phyloP scores from a whole-genome alignment of 352 stramenopile species.

The Albugo candida region DNA sequence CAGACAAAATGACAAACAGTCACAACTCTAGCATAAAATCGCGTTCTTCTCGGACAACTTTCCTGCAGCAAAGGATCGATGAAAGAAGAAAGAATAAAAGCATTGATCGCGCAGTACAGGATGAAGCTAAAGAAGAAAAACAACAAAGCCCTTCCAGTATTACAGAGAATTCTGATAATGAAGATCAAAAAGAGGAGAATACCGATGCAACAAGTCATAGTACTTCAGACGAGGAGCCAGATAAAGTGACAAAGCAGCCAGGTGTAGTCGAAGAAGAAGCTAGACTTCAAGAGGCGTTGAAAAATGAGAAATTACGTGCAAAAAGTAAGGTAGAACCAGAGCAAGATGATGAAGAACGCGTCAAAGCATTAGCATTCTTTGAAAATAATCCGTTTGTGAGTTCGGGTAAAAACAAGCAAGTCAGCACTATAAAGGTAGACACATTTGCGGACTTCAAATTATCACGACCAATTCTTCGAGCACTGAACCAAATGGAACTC shows the following conservation, averaged over 20 bases:
- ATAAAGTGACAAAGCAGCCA: slow-evolving; percentile 27
- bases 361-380: slow-evolving; percentile 68
- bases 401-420: slow-evolving; percentile 50
- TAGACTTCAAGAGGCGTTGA: slow-evolving; percentile 38
- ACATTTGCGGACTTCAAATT: slow-evolving; percentile 95
- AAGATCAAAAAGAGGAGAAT: slow-evolving; percentile 7
- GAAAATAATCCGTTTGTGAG: slow-evolving; percentile 58
- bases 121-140: slow-evolving; percentile 17
- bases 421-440: slow-evolving; percentile 32
- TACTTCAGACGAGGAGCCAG: slow-evolving; percentile 16
- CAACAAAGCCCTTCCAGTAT: not conserved
- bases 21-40: too few relatives aligned
- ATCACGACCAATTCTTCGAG: slow-evolving; percentile 90
- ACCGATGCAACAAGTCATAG: slow-evolving; percentile 17
- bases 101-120: slow-evolving; percentile 10
- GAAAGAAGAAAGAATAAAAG: slow-evolving; percentile 48
- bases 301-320: slow-evolving; percentile 13
- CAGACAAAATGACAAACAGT: slow-evolving; percentile 48
- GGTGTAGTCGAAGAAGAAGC: slow-evolving; percentile 64
- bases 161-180: slow-evolving; percentile 7
- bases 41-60: too few relatives aligned
- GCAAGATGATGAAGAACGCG: slow-evolving; percentile 55
- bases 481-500: slow-evolving; percentile 92
- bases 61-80: too few relatives aligned
- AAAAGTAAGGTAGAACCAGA: slow-evolving; percentile 30